A percentile compares a stretch with the other conserved stretches of the same genome.
Evolutionary conservation across 139 green algal genomes (phyloP).

Genomic region (Chlamydomonas schloesseri): DNA sequence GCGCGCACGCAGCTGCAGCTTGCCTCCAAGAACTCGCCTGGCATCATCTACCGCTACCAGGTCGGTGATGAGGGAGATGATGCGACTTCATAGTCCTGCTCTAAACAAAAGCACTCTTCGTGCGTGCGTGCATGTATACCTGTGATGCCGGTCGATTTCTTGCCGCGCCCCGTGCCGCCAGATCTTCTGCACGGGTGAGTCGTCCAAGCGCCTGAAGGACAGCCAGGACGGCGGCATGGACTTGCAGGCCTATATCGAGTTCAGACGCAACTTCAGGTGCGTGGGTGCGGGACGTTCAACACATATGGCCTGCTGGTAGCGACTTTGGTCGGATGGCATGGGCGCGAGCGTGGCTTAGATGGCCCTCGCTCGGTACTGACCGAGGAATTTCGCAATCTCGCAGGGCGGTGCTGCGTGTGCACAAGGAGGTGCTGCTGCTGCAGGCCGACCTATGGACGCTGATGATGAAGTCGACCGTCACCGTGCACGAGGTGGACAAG

Average conservation of each 20-base stretch:
- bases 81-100: no score
- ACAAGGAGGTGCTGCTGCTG: conserved; percentile 43
- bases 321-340: no score
- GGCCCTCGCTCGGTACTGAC: no score
- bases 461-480: neutral
- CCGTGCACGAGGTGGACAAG: conserved; percentile 5
- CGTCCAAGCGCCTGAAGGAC: conserved; percentile 49
- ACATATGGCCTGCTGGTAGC: no score
- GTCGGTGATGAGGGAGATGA: neutral
- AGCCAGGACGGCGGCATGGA: conserved; percentile 43
- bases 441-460: conserved; percentile 36
- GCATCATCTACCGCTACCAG: conserved; percentile 52
- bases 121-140: no score
- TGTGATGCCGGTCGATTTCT: no score
- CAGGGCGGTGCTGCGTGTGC: conserved; percentile 32
- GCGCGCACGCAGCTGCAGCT: conserved; percentile 64
- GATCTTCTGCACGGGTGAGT: conserved; percentile 49
- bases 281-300: neutral
- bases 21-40: conserved; percentile 42
- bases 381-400: no score
- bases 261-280: conserved; percentile 42
- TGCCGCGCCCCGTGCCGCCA: neutral
- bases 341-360: no score
- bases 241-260: conserved; percentile 56
- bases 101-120: no score